Percentiles rank a stretch among this genome's conserved stretches.
Conservation (phyloP, 805 yeast genomes). For the Saccharomycopsis synnaedendra region DNA sequence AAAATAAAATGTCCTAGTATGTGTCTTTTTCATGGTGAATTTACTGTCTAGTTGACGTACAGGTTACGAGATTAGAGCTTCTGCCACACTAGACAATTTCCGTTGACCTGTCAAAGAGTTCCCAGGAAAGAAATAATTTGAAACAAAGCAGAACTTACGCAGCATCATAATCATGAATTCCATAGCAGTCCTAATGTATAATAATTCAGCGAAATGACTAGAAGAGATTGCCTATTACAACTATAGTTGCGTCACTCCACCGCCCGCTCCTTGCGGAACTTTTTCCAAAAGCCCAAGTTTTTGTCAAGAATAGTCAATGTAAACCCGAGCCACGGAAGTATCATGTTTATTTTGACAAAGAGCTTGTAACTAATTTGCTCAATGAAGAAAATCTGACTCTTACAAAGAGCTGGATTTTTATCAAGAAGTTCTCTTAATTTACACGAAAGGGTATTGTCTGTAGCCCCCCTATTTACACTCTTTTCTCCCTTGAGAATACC, state of each 20-base stretch:
- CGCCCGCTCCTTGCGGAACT: background rate
- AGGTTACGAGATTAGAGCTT: too few species aligned
- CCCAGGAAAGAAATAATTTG: too few species aligned
- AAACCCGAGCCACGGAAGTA: conserved; percentile 31
- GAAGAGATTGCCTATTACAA: background rate
- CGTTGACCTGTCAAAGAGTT: too few species aligned
- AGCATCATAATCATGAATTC: too few species aligned
- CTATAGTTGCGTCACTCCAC: background rate
- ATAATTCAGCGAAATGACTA: too few species aligned
- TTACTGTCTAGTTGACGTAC: too few species aligned
- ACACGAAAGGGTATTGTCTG: background rate
- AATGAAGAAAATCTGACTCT: conserved; percentile 77
- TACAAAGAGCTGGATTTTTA: conserved; percentile 39
- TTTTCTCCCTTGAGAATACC: background rate
- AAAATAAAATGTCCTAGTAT: too few species aligned
- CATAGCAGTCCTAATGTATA: too few species aligned
- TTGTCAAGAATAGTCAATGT: conserved; percentile 39
- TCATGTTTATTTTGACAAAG: conserved; percentile 42
- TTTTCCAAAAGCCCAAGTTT: conserved; percentile 48
- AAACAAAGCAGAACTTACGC: too few species aligned
- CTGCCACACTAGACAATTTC: too few species aligned
- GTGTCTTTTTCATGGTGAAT: too few species aligned
- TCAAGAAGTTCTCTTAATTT: conserved; percentile 26
- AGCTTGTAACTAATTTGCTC: conserved; percentile 69
- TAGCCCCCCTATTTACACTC: background rate